These are phyloP conservation scores for Pseudogymnoascus verrucosus DNA, from an alignment of 2,329 filamentous ascomycete genomes.

Conservation along the genomic window DNA sequence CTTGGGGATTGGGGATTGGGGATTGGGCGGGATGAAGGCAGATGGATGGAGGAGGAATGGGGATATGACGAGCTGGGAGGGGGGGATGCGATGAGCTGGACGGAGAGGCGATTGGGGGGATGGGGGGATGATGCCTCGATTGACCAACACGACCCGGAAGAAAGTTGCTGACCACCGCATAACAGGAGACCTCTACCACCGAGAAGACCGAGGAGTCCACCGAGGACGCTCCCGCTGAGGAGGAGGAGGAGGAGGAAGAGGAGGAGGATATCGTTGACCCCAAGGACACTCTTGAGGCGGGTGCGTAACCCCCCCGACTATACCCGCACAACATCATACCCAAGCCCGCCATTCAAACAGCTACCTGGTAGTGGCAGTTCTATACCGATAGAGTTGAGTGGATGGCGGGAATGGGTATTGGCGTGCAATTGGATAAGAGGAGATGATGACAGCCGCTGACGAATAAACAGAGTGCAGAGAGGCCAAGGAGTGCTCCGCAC, in stretches of 20 bases:
- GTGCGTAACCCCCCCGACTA: constrained; percentile 47
- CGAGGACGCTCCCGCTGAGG: constrained; percentile 38
- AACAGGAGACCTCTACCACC: constrained; percentile 24
- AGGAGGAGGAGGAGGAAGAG: constrained; percentile 53
- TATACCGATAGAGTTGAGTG: too few species aligned
- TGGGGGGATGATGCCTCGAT: neutral
- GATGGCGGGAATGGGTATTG: neutral
- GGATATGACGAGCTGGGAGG: too few species aligned
- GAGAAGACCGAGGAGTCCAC: constrained; percentile 37
- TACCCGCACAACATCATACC: neutral
- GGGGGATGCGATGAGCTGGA: neutral
- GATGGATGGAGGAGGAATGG: constrained; percentile 2
- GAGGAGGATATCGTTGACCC: constrained; percentile 76
- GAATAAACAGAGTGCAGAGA: constrained; percentile 70
- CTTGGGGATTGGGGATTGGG: neutral
- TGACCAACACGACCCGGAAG: neutral
- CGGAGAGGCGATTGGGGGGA: neutral
- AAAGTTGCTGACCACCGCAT: neutral
- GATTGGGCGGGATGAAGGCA: neutral
- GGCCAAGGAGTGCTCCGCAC: constrained; percentile 72
- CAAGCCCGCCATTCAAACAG: neutral
- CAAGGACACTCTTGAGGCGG: constrained; percentile 84
- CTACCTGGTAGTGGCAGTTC: too few species aligned
- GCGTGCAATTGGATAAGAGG: neutral
- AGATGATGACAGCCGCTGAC: constrained; percentile 20